A percentile compares a stretch with the other conserved stretches of the same genome.
Conservation (phyloP, 768 basidiomycete species). For the Boletus tomentosulus region DNA sequence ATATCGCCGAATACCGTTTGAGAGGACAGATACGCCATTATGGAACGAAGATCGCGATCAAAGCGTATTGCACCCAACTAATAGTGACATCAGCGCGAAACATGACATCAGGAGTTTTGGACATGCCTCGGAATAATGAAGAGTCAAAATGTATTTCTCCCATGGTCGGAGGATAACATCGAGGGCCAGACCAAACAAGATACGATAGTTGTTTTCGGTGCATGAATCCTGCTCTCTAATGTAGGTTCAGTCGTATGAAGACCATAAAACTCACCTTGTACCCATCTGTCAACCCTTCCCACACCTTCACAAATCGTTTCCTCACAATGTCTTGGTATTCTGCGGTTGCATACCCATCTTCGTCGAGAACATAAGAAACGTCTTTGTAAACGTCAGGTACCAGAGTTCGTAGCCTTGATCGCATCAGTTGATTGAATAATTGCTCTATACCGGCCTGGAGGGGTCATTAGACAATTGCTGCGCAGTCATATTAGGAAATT, state of each 20-base stretch:
- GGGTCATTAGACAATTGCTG: constrained; percentile 2
- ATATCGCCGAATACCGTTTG: constrained; percentile 89
- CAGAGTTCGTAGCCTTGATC: constrained; percentile 81
- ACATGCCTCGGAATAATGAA: constrained; percentile 85
- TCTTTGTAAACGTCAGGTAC: constrained; percentile 89
- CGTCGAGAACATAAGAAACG: constrained; percentile 82
- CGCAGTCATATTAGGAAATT: constrained; percentile 1
- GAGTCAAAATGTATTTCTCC: constrained; percentile 80
- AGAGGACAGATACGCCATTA: constrained; percentile 77
- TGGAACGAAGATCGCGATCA: constrained; percentile 84
- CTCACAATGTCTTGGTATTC: constrained; percentile 84
- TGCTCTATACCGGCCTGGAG: constrained; percentile 81
- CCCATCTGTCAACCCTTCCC: constrained; percentile 82
- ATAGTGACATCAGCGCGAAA: constrained; percentile 2
- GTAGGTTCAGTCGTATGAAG: constrained; percentile 1
- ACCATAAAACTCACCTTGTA: constrained; percentile 60
- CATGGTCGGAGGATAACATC: constrained; percentile 91
- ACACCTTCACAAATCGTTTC: constrained; percentile 85
- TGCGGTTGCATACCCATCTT: constrained; percentile 76
- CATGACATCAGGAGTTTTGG: background rate
- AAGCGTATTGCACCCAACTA: constrained; percentile 95
- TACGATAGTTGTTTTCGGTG: constrained; percentile 82
- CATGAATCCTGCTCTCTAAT: constrained; percentile 60
- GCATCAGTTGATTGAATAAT: constrained; percentile 89
- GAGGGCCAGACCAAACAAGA: constrained; percentile 80